A percentile compares a stretch with the other conserved stretches of the same genome.
Conservation (phyloP, 1,139 yeast species). For the Taiozyma onychis region DNA sequence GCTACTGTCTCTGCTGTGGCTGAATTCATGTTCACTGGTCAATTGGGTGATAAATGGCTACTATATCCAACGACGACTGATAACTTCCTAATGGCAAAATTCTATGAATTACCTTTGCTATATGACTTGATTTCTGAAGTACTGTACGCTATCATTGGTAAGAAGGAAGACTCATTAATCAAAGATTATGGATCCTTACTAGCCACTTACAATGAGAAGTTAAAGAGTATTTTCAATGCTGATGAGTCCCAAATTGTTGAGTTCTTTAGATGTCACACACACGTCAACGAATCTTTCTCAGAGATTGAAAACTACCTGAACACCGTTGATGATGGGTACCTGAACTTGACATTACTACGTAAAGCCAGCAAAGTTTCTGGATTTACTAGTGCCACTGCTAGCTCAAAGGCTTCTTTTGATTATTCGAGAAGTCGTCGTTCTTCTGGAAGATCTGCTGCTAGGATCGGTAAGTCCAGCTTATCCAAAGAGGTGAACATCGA, state of each 20-base stretch:
- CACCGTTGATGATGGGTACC: constrained; percentile 55
- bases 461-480: constrained; percentile 20
- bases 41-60: constrained; percentile 68
- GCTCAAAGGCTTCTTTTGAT: constrained; percentile 10
- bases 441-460: constrained; percentile 6
- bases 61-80: constrained; percentile 64
- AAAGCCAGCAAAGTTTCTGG: constrained; percentile 32
- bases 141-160: constrained; percentile 60
- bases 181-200: constrained; percentile 29
- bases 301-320: constrained; percentile 38
- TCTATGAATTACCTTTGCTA: constrained; percentile 60
- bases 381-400: constrained; percentile 3
- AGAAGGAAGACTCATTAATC: constrained; percentile 51
- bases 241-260: constrained; percentile 9
- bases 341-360: constrained; percentile 50
- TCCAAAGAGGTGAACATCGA: constrained; percentile 16
- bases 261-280: constrained; percentile 17
- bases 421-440: constrained; percentile 5
- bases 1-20: constrained; percentile 57
- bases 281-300: constrained; percentile 20
- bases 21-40: constrained; percentile 74
- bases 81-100: constrained; percentile 53
- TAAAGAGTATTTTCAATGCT: constrained; percentile 8
- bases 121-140: constrained; percentile 66
- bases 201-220: constrained; percentile 10